These are phyloP conservation scores for Lodderomyces parapsilosis DNA, from an alignment of 1,139 yeast species.

Conservation along the genomic window DNA sequence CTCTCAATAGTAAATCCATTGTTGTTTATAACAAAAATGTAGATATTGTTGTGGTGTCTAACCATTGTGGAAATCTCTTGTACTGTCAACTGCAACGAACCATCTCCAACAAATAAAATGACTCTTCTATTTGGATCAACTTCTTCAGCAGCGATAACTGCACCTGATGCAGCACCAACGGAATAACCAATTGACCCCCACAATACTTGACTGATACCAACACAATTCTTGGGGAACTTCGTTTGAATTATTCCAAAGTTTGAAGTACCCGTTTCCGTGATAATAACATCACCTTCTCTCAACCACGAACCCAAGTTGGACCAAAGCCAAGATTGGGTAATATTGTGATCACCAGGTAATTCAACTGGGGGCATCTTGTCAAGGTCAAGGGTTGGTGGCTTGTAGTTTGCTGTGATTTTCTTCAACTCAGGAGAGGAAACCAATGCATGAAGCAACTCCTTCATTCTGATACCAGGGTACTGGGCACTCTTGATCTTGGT, in stretches of 20 bases:
- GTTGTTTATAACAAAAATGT: conserved; percentile 38
- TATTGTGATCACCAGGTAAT: conserved; percentile 12
- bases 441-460: conserved; percentile 26
- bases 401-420: conserved; percentile 16
- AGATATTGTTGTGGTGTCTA: conserved; percentile 29
- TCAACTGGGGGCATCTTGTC: conserved; percentile 17
- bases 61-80: conserved; percentile 43
- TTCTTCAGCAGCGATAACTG: conserved; percentile 56
- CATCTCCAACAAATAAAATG: conserved; percentile 37
- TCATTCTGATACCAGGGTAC: conserved; percentile 38
- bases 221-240: conserved; percentile 31
- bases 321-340: conserved; percentile 41
- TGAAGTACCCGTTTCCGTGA: conserved; percentile 42
- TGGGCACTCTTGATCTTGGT: conserved; percentile 35
- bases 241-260: conserved; percentile 44
- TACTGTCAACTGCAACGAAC: conserved; percentile 43
- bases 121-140: conserved; percentile 26
- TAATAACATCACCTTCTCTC: conserved; percentile 34
- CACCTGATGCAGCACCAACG: conserved; percentile 83
- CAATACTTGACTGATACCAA: conserved; percentile 40
- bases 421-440: conserved; percentile 17
- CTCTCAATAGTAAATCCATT: conserved; percentile 42
- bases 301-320: conserved; percentile 32
- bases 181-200: conserved; percentile 94
- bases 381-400: conserved; percentile 15